phyloP scores from a whole-genome alignment of 441 rosid species.

The Flueggea neowawraea region DNA sequence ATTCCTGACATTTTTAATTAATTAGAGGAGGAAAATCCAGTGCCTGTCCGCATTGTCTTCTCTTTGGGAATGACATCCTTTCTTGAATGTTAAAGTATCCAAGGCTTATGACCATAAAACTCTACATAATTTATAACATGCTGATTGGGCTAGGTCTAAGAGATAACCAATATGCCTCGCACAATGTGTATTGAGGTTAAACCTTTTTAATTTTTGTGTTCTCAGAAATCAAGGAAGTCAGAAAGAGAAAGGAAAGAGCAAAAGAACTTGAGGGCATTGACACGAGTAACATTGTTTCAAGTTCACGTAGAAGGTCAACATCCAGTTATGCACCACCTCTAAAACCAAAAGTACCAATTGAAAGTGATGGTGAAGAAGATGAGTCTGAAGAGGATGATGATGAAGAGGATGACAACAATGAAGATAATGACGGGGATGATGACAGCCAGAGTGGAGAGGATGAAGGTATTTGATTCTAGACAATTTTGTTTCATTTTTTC shows the following conservation, averaged over 20 bases:
- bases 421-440: constrained; percentile 26
- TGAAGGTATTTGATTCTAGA: constrained; percentile 39
- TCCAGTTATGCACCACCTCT: constrained; percentile 59
- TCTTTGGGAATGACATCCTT: too few species aligned
- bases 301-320: constrained; percentile 79
- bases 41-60: too few species aligned
- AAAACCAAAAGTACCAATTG: constrained; percentile 60
- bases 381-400: constrained; percentile 28
- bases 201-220: constrained; percentile 3
- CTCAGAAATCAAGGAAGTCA: constrained; percentile 85
- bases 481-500: constrained; percentile 5
- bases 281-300: constrained; percentile 75
- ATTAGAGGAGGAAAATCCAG: too few species aligned
- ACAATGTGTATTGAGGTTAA: background rate
- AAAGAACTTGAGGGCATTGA: constrained; percentile 94
- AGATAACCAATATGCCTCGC: background rate
- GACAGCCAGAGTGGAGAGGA: constrained; percentile 48
- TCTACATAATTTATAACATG: background rate
- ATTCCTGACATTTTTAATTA: too few species aligned
- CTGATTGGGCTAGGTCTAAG: background rate
- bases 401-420: constrained; percentile 30
- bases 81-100: too few species aligned
- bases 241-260: constrained; percentile 65
- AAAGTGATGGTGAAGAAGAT: constrained; percentile 30
- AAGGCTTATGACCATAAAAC: background rate